Conservation (phyloP, 805 yeast species). For the Saturnispora bothae region DNA sequence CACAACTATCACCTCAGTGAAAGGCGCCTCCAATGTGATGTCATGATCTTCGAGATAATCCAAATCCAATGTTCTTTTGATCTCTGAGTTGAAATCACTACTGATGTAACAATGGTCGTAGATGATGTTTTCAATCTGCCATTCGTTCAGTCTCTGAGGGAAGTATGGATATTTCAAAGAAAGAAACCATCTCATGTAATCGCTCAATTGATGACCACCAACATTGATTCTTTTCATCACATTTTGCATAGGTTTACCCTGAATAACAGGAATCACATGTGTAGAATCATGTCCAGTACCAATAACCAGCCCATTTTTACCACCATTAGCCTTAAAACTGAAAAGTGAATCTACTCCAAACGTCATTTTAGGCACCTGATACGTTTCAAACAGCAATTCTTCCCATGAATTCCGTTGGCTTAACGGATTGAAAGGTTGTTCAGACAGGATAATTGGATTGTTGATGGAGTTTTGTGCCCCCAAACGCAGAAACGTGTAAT, state of each 20-base stretch:
- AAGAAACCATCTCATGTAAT: slow-evolving; percentile 51
- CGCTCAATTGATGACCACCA: slow-evolving; percentile 76
- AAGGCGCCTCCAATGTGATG: slow-evolving; percentile 73
- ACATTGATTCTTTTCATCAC: slow-evolving; percentile 77
- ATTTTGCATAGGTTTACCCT: slow-evolving; percentile 54
- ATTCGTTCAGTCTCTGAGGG: slow-evolving; percentile 57
- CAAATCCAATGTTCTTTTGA: slow-evolving; percentile 45
- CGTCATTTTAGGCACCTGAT: slow-evolving; percentile 60
- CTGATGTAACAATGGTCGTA: slow-evolving; percentile 75
- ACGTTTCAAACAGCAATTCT: slow-evolving; percentile 79
- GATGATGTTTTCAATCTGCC: slow-evolving; percentile 58
- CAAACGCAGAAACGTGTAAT: slow-evolving; percentile 71
- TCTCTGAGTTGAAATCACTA: slow-evolving; percentile 52
- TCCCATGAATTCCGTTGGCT: slow-evolving; percentile 66
- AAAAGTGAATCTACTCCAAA: slow-evolving; percentile 80
- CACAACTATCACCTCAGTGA: slow-evolving; percentile 49
- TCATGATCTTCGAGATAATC: slow-evolving; percentile 60
- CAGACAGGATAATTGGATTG: slow-evolving; percentile 76
- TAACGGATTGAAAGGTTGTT: slow-evolving; percentile 59
- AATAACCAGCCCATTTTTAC: slow-evolving; percentile 60
- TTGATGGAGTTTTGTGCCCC: slow-evolving; percentile 56
- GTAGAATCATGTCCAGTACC: slow-evolving; percentile 79
- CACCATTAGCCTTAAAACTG: slow-evolving; percentile 58
- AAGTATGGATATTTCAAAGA: slow-evolving; percentile 84
- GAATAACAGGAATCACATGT: slow-evolving; percentile 67